These are phyloP conservation scores for Taiozyma sp. DNA, from an alignment of 1,139 yeast species.

Conservation along the genomic window DNA sequence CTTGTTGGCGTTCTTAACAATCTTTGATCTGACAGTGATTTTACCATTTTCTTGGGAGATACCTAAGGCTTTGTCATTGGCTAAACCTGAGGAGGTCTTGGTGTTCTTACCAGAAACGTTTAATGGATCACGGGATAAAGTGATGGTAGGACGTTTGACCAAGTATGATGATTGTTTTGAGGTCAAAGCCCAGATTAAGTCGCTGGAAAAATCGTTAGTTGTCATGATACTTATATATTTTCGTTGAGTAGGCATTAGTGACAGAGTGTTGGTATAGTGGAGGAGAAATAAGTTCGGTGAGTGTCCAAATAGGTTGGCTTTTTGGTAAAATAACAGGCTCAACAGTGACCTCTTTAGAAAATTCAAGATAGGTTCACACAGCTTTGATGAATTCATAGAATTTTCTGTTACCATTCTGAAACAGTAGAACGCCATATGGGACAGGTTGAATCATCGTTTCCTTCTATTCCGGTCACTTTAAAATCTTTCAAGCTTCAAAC, in stretches of 20 bases:
- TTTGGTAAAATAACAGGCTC: background rate
- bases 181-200: conserved; percentile 46
- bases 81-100: conserved; percentile 41
- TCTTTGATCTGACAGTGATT: conserved; percentile 37
- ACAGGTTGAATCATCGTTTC: background rate
- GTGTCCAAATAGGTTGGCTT: too few relatives aligned
- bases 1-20: conserved; percentile 37
- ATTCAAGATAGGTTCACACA: background rate
- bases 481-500: background rate
- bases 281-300: background rate
- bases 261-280: background rate
- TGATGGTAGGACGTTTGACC: conserved; percentile 42
- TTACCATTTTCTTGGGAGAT: conserved; percentile 34
- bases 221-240: background rate
- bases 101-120: conserved; percentile 42
- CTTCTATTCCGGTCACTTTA: background rate
- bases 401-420: background rate
- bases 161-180: conserved; percentile 40
- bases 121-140: conserved; percentile 44
- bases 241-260: background rate
- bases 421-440: background rate
- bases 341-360: background rate
- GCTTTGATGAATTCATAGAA: background rate
- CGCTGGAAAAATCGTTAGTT: conserved; percentile 27
- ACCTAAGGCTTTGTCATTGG: conserved; percentile 44